These are phyloP conservation scores for Magnolia officinalis DNA, from an alignment of 164 flowering plant species.

Conservation along the genomic window DNA sequence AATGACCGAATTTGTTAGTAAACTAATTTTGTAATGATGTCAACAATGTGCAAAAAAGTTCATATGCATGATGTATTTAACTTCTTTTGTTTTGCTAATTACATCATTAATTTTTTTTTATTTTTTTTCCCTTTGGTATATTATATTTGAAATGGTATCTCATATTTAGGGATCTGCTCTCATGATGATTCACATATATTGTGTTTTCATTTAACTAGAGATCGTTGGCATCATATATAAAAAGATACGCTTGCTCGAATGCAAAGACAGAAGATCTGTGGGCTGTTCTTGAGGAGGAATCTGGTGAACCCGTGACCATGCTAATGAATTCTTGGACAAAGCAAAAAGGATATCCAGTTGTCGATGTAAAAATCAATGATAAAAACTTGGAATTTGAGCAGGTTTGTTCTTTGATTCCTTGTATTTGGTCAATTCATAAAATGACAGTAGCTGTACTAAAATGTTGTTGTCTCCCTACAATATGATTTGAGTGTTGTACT, in stretches of 20 bases:
- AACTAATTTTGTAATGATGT: too few relatives aligned
- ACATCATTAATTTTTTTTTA: too few relatives aligned
- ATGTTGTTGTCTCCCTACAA: too few relatives aligned
- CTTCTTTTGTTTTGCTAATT: too few relatives aligned
- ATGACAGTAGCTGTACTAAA: not conserved
- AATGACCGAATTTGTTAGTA: too few relatives aligned
- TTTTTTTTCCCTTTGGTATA: too few relatives aligned
- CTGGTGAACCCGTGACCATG: constrained; percentile 83
- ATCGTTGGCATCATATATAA: constrained; percentile 81
- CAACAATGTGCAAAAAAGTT: too few relatives aligned
- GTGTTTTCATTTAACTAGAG: constrained; percentile 37
- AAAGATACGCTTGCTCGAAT: constrained; percentile 70
- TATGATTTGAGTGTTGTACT: too few relatives aligned
- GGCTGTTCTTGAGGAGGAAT: constrained; percentile 84
- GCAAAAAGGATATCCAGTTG: constrained; percentile 93
- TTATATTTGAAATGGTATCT: too few relatives aligned
- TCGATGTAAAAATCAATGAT: constrained; percentile 58
- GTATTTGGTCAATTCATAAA: not conserved
- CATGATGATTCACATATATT: not conserved
- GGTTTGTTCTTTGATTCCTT: constrained; percentile 34
- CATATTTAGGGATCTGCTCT: not conserved
- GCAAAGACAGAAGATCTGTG: constrained; percentile 95
- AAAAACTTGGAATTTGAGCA: constrained; percentile 78
- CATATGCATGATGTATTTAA: too few relatives aligned
- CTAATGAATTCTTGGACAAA: constrained; percentile 95